Base-by-base conservation (phyloP, 1,284 basidiomycete genomes). In the Inonotus obliquus region DNA sequence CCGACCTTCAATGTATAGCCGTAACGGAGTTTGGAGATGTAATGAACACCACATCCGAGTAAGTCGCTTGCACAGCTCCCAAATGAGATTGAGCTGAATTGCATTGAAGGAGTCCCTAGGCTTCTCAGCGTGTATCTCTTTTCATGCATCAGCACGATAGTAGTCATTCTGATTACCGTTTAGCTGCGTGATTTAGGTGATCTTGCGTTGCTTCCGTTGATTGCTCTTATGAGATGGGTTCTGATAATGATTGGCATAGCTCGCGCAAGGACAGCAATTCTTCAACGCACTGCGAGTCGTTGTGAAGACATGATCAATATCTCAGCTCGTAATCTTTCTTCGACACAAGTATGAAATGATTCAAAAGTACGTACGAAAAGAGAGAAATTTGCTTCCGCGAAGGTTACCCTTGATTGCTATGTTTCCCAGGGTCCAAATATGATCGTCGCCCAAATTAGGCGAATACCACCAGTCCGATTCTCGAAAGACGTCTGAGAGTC, bases 371-470 rank as follows among this genome's bases (percentile, higher is more conserved):
- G 45, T 45, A 58, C 47, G 35, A 39, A 49, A 58, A 29, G 13
- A 23, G 19, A 49, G 25, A 49, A 9, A 11, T 57, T 57, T 58
- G 56, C 56, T 58, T 58, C 56, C 56, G 56, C 47, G 47, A 58
- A 48, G 29, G 4, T 37, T 19, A 35, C 11, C 10, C 32, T 49
- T 39, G 21, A 45, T 25, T 58, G 27, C 7, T 10, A 17, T 38
- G 35, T 49, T 49, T 51, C 47, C 47, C 56, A 58, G 56, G 56
- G 56, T 58, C 35, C 47, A 47, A 17, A 11, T n/a, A 14, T 17
- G 32, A 37, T 48, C 56, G 56, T 25, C 56, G 41, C 32, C 51
- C 51, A 52, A 52, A 52, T 52, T 32, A 52, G 51, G 51, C 51
- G 51, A 52, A 17, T 19, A 4, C 32, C 29, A 52, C 27, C 25